phyloP scores from a whole-genome alignment of 495 filamentous ascomycete genomes.

The Neurospora sp. region DNA sequence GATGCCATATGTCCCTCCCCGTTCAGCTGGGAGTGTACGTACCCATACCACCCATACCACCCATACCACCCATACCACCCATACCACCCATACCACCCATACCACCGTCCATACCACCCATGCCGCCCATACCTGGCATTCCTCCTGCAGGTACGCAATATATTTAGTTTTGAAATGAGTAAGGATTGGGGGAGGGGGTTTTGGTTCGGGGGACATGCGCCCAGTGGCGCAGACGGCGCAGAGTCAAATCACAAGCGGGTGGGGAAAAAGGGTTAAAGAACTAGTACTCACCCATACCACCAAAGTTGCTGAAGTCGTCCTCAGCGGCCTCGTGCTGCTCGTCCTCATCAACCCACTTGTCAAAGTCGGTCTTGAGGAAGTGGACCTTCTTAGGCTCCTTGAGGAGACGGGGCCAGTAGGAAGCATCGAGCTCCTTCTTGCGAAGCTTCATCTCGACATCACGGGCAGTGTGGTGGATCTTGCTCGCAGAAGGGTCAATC shows the following conservation, averaged over 20 bases:
- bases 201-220: background rate
- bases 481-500: constrained; percentile 75
- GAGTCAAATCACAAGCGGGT: background rate
- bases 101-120: background rate
- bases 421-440: constrained; percentile 89
- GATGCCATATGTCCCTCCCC: background rate
- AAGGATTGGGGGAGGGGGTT: background rate
- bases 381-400: constrained; percentile 84
- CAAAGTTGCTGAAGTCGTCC: constrained; percentile 72
- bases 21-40: constrained; percentile 19
- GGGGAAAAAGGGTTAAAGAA: background rate
- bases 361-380: constrained; percentile 98
- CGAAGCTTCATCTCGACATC: constrained; percentile 81
- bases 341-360: constrained; percentile 99
- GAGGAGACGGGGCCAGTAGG: constrained; percentile 89
- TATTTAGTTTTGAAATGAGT: constrained; percentile 6
- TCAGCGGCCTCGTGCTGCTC: constrained; percentile 86
- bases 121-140: constrained; percentile 37
- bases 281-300: constrained; percentile 39
- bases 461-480: constrained; percentile 71
- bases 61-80: background rate
- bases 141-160: constrained; percentile 20
- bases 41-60: constrained; percentile 26
- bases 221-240: background rate
- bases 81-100: background rate